These are phyloP conservation scores for Purshia tridentata DNA, from an alignment of 306 rosid species.

Conservation along the genomic window DNA sequence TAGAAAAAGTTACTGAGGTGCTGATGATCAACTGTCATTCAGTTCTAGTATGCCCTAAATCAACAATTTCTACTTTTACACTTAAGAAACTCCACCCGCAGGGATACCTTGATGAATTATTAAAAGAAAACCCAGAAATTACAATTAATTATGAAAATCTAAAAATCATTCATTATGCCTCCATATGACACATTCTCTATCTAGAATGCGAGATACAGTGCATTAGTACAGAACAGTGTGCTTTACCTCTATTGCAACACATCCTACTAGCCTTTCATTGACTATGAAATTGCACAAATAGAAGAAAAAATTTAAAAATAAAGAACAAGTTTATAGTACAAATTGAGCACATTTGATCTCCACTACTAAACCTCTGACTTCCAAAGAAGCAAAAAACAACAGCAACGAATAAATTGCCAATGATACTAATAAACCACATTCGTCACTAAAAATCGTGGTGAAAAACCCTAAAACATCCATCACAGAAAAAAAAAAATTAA, in stretches of 20 bases:
- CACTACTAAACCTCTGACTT: neutral
- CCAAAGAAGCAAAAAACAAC: neutral
- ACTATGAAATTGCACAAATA: neutral
- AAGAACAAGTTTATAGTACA: neutral
- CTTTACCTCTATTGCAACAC: neutral
- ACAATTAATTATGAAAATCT: neutral
- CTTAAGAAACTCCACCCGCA: neutral
- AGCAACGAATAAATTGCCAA: neutral
- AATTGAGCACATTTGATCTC: neutral
- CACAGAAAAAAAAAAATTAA: neutral
- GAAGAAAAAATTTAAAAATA: no score
- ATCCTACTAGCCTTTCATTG: neutral
- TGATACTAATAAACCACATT: neutral
- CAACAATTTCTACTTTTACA: neutral
- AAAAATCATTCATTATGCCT: neutral
- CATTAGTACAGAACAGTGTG: neutral
- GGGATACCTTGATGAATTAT: no score
- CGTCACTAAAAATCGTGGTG: neutral
- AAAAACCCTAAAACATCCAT: slow-evolving; percentile 30
- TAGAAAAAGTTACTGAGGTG: neutral
- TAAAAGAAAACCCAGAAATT: neutral
- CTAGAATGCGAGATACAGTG: no score
- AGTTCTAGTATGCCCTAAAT: neutral
- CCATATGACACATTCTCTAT: neutral
- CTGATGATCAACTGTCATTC: neutral